Evolutionary conservation across 371 early-diverging fungal species (phyloP), one percentile per base, ranked within the genome.

Genomic region (Apophysomyces elegans): DNA sequence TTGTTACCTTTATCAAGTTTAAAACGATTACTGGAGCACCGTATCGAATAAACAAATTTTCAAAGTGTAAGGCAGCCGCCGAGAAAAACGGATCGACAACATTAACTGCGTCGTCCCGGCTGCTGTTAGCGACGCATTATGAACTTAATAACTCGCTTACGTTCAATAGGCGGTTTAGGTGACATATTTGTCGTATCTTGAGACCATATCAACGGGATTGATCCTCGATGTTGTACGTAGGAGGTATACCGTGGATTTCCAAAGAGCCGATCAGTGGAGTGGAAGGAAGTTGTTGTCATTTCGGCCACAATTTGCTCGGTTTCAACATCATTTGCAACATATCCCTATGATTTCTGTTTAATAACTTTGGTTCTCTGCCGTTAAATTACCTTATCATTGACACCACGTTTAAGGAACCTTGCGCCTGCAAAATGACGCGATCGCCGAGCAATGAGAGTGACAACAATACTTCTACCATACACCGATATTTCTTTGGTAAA

Each of bases 271-370:
- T 81, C 79, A 0, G 83, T 86, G 11, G 77, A 75, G 62, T 88
- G 85, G 59, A 95, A 93, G 6, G 94, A 91, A 0, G 96, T 97
- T 0, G 94, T 88, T 8, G 89, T 88, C 81, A 93, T 92, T 59
- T 96, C 96, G 32, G 91, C 83, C 0, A 97, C 97, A 64, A 99
- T 98, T 76, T 99, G 99, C 75, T 99, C 99, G 0, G 99, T 99
- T 76, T 99, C 99, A 5, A 99, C 99, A 66, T 98, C 99, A 78
- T 99, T 99, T 4, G 99, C 99, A 5, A 96, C 97, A 80, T 92
- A 93, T 0, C 98, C 96, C 81, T 93, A 65, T 21, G 35, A 18
- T 12, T 7, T 50, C 7, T 21, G 54, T 21, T 26, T 26, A 26
- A 7, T 21, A 50, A 11, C 11, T 4, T 18, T 11, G 5, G 9